These are phyloP conservation scores for Carpinus fangiana DNA, from an alignment of 306 rosid species.

Conservation along the genomic window DNA sequence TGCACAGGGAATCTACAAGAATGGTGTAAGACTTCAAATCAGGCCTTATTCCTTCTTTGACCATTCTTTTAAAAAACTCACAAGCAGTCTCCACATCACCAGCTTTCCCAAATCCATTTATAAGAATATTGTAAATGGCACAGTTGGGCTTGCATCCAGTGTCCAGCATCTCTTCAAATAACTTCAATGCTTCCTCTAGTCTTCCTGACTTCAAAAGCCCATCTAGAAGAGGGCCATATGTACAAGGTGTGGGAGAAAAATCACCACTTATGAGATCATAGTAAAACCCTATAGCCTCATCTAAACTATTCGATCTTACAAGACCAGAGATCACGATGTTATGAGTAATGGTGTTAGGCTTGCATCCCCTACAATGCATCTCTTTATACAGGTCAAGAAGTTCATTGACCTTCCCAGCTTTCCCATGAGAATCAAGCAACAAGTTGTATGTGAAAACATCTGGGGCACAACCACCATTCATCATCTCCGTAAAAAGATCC, in stretches of 20 bases:
- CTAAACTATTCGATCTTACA: slow-evolving; percentile 54
- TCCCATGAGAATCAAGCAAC: slow-evolving; percentile 73
- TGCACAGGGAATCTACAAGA: slow-evolving; percentile 77
- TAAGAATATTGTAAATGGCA: slow-evolving; percentile 79
- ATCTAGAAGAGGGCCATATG: slow-evolving; percentile 86
- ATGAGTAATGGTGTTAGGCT: slow-evolving; percentile 76
- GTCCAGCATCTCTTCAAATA: slow-evolving; percentile 79
- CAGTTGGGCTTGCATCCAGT: slow-evolving; percentile 79
- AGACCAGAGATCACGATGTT: slow-evolving; percentile 80
- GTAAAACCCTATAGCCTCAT: slow-evolving; percentile 69
- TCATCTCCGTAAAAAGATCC: slow-evolving; percentile 80
- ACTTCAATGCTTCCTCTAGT: slow-evolving; percentile 70
- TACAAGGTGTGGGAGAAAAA: slow-evolving; percentile 88
- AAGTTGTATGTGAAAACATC: slow-evolving; percentile 86
- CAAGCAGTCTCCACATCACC: slow-evolving; percentile 67
- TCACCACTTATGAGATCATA: slow-evolving; percentile 76
- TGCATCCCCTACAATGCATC: slow-evolving; percentile 71
- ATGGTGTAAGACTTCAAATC: slow-evolving; percentile 85
- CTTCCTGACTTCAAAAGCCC: slow-evolving; percentile 83
- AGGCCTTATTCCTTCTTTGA: slow-evolving; percentile 81
- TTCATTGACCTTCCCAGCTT: slow-evolving; percentile 67
- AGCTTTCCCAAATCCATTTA: slow-evolving; percentile 85
- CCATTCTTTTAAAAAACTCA: slow-evolving; percentile 71
- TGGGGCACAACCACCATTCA: slow-evolving; percentile 61
- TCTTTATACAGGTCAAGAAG: slow-evolving; percentile 68